These are phyloP conservation scores for Echinochloa phyllopogon DNA, from an alignment of 176 grass and related monocot species.

Conservation along the genomic window DNA sequence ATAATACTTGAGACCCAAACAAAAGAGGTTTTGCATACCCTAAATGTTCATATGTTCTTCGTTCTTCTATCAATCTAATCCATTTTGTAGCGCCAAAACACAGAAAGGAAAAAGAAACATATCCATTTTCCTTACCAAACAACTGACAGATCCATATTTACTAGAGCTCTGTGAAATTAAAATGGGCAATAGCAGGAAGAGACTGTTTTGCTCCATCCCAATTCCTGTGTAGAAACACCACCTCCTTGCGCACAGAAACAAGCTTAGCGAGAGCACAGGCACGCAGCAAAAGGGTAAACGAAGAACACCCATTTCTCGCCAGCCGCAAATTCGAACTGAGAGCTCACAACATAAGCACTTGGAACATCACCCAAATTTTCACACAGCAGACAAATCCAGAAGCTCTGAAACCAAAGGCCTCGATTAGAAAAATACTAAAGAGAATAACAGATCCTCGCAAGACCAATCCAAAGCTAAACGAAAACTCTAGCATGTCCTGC, in stretches of 20 bases:
- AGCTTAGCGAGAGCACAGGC: not conserved
- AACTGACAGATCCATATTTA: not conserved
- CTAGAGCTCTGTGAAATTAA: not conserved
- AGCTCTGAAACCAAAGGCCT: conserved; percentile 5
- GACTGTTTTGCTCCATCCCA: not conserved
- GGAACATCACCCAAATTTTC: not conserved
- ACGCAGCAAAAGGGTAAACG: not conserved
- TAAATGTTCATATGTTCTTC: not conserved
- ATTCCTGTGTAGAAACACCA: not conserved
- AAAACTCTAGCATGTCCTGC: not conserved
- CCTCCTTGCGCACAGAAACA: not conserved
- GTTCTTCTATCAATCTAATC: not conserved
- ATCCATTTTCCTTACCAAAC: not conserved
- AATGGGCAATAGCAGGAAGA: not conserved
- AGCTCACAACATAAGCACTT: not conserved
- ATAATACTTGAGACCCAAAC: conserved; percentile 16
- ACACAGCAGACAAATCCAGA: not conserved
- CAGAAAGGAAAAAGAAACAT: not conserved
- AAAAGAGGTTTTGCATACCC: not conserved
- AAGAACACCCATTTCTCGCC: not conserved
- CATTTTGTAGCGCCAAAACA: not conserved
- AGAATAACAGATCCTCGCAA: conserved; percentile 22
- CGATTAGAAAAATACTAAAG: not conserved
- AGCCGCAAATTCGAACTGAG: not conserved
- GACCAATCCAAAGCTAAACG: not conserved